Base-by-base conservation (phyloP, 805 yeast genomes). In the Ogataea glucozyma region DNA sequence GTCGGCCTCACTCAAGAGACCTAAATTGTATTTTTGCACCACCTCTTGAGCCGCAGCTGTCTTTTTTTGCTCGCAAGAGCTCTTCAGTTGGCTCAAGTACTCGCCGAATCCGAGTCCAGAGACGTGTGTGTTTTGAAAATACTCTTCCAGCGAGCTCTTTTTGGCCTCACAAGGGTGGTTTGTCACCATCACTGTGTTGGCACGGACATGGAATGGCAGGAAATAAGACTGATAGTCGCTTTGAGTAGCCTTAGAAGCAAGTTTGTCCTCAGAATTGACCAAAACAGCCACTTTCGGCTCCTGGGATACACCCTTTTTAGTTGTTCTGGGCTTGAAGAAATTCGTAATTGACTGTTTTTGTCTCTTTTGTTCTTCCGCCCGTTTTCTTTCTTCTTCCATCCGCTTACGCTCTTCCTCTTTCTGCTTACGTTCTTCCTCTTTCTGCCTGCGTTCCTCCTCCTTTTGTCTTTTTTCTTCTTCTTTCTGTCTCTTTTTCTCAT, bases 1-100 rank as follows among this genome's bases (percentile, higher is more conserved):
- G 53, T 41, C 71, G 51, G 52, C 71, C 60, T 54, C 66, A 30
- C 44, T 47, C 33, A 57, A 31, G 50, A 66, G 48, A 36, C 67
- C 60, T 27, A 60, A 49, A 39, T 63, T 66, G 26, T 62, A 49
- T 13, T 62, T 52, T 43, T 62, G 62, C 1, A 67, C 52, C 8
- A 65, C 56, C 3, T 56, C 56, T 23, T 55, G 57, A 2, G 73
- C 62, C 2, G 48, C 53, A 9, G 47, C 18, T 4, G 33, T 4
- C 18, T 24, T 40, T 13, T 18, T 7, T n/a, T 4, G 34, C 22
- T 9, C 9, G 8, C 7, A 16, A 20, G n/a, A n/a, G n/a, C n/a
- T 18, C 23, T 19, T 21, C 3, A 11, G 31, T 6, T 32, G 21
- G 6, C 34, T 20, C 26, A 51, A 31, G 13, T 48, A 47, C 4